Base-by-base conservation (phyloP, 805 yeast species). In the Candida silvicultrix region DNA sequence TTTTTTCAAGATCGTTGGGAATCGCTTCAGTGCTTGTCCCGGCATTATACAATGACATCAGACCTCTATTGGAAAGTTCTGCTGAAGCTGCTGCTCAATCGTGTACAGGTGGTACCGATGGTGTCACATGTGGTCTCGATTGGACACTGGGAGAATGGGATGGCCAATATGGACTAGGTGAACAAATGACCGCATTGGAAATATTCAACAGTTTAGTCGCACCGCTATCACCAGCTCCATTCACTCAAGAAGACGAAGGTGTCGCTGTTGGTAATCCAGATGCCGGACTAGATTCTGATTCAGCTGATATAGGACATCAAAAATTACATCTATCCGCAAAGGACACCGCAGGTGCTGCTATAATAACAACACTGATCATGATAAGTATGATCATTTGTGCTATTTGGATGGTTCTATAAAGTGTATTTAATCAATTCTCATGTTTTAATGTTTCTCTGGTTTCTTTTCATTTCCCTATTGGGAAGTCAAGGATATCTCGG, bases 261-360 rank as follows among this genome's bases (percentile, higher is more conserved):
- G 60, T 75, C 3, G 74, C 82, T 1, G 63, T 60, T 0, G 84
- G 86, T 47, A 70, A 78, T 49, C 71, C 73, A 5, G 66, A 71
- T 37, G 79, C 77, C 18, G 83, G 81, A 36, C 60, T 73, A 7
- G 60, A 64, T 49, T 52, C 73, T 3, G 64, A 63, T 1, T 63
- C 71, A 14, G 57, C 68, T 5, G 64, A 66, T 54, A 53, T 51
- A 59, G 56, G 49, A 48, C 63, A 44, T 44, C 41, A 78, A 51
- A 61, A 59, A 40, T 60, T 81, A 40, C 66, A 62, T 0, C 77
- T 89, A 32, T 65, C 76, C 0, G 61, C 69, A 0, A 79, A 76
- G 45, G 96, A 87, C 59, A 76, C 73, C 53, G 96, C 85, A 1
- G 98, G 97, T 41, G 97, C 97, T 1, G 95, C 89, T 35, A 69